Percentiles rank a stretch among this genome's conserved stretches.
These are phyloP conservation scores for Clathrospora elynae DNA, from an alignment of 2,329 filamentous ascomycete species.

Conservation along the genomic window DNA sequence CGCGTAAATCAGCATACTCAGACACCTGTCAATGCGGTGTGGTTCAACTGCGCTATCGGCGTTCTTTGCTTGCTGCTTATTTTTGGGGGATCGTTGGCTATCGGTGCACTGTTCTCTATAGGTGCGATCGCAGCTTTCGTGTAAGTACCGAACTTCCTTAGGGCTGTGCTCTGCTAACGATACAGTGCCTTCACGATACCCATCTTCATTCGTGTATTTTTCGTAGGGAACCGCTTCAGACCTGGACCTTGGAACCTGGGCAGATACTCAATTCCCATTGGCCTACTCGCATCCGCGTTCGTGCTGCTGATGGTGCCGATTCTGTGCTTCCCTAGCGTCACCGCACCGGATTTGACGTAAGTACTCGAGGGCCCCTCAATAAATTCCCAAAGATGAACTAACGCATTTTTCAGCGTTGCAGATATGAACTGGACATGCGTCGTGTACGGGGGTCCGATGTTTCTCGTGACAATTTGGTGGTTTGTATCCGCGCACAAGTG, in stretches of 20 bases:
- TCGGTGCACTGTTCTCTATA: conserved; percentile 72
- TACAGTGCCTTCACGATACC: conserved; percentile 58
- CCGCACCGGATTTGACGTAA: conserved; percentile 60
- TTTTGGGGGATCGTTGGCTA: conserved; percentile 65
- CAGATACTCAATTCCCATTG: conserved; percentile 62
- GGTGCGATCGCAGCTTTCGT: conserved; percentile 71
- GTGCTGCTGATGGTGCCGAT: conserved; percentile 71
- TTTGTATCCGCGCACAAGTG: conserved; percentile 66
- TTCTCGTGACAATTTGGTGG: conserved; percentile 65
- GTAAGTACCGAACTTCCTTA: conserved; percentile 27
- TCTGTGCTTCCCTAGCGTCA: conserved; percentile 66
- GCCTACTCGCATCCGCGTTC: conserved; percentile 62
- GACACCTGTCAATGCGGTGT: conserved; percentile 73
- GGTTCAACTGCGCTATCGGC: conserved; percentile 67
- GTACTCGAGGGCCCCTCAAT: conserved; percentile 13
- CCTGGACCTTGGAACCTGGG: conserved; percentile 73
- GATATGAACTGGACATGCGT: conserved; percentile 73
- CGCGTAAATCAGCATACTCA: conserved; percentile 64
- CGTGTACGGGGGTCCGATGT: conserved; percentile 69
- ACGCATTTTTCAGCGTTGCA: conserved; percentile 43
- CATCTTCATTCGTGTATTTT: conserved; percentile 63
- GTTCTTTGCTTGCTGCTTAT: conserved; percentile 66
- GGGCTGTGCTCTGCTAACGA: not conserved
- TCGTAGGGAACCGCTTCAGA: conserved; percentile 67
- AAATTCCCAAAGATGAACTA: conserved; percentile 9